phyloP scores from a whole-genome alignment of 129 eudicot genomes.

The Saussurea involucrata region DNA sequence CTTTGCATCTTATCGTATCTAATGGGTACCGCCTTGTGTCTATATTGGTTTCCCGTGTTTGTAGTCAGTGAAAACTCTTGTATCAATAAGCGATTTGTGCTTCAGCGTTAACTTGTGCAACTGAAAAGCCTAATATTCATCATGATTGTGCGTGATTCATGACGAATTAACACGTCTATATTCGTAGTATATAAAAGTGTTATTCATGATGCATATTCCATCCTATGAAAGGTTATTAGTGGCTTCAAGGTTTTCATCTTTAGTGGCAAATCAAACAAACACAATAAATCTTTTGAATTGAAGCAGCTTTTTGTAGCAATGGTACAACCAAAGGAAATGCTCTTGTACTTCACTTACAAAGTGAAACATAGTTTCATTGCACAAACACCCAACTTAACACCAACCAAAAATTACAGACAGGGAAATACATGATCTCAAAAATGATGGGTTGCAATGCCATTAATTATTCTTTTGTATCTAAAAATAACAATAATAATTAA shows the following conservation, averaged over 20 bases:
- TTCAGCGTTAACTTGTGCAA: background rate
- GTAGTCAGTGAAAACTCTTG: background rate
- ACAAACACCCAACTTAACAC: conserved; percentile 20
- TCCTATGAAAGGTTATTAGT: too few relatives aligned
- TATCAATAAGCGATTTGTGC: background rate
- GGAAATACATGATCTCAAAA: conserved; percentile 31
- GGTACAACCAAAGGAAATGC: background rate
- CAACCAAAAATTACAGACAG: conserved; percentile 14
- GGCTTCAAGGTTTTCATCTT: too few relatives aligned
- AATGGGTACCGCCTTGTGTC: background rate
- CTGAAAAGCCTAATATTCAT: background rate
- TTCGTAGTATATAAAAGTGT: too few relatives aligned
- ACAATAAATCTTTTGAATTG: background rate
- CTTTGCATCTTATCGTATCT: background rate
- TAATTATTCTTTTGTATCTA: conserved; percentile 14
- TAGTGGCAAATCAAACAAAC: background rate
- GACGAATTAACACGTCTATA: too few relatives aligned
- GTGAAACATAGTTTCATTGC: conserved; percentile 23
- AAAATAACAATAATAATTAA: conserved; percentile 14
- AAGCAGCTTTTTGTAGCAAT: background rate
- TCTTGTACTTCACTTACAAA: background rate
- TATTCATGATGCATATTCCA: too few relatives aligned
- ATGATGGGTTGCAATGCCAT: conserved; percentile 19
- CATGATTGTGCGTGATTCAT: too few relatives aligned
- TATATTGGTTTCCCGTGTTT: background rate